Evolutionary conservation across 257 asterid species (phyloP), one percentile per base, ranked within the genome.

Genomic region (Catharanthus roseus): DNA sequence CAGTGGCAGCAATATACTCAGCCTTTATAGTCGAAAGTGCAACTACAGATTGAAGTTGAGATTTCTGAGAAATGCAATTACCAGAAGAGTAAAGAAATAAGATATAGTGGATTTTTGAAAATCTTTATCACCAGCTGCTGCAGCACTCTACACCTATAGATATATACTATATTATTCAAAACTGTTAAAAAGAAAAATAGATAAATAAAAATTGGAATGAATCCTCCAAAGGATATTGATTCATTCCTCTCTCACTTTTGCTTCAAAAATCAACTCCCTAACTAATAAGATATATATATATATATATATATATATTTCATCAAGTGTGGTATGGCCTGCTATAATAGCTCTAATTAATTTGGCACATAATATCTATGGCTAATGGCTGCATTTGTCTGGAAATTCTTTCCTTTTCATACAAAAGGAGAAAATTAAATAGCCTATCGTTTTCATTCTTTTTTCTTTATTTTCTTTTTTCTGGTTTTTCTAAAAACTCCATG

Each of bases 91-190:
- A n/a, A n/a, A n/a, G n/a, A n/a, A n/a, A n/a, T n/a, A n/a, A n/a
- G n/a, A n/a, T n/a, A n/a, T n/a, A n/a, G n/a, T n/a, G n/a, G n/a
- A n/a, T n/a, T n/a, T n/a, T n/a, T n/a, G n/a, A n/a, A n/a, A n/a
- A n/a, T n/a, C n/a, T n/a, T n/a, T n/a, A n/a, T n/a, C n/a, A n/a
- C n/a, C n/a, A n/a, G n/a, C n/a, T n/a, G n/a, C n/a, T n/a, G n/a
- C n/a, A n/a, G n/a, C n/a, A n/a, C 10, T n/a, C 44, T 73, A 63
- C 38, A 21, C 53, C 72, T 54, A 41, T 41, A 60, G 6, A 58
- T n/a, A n/a, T n/a, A n/a, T n/a, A 7, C 10, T 56, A 12, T 8
- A 41, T 7, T 44, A 44, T 47, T 42, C 60, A 58, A 45, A 56
- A 31, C 53, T 58, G 42, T 42, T 6, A 2, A 42, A 39, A 70